Percentiles rank a stretch among this genome's conserved stretches.
Conservation (phyloP, 768 basidiomycete genomes). For the Lactarius evosmus region DNA sequence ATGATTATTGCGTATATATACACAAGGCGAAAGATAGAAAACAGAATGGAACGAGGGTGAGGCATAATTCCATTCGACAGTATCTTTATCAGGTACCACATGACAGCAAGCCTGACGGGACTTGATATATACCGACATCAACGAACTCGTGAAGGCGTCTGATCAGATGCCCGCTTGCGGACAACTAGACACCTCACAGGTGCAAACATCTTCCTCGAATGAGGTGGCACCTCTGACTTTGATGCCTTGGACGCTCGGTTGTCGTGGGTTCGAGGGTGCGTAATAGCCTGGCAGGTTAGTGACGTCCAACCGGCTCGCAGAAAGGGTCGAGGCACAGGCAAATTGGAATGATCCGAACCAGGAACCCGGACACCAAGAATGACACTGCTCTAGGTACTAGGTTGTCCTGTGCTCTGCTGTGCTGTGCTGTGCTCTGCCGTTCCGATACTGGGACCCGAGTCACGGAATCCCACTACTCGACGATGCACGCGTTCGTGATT, state of each 20-base stretch:
- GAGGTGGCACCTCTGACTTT: neutral
- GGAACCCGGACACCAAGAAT: too few relatives aligned
- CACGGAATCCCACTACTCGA: neutral
- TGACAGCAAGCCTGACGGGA: neutral
- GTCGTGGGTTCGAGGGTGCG: too few relatives aligned
- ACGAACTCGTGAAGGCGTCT: neutral
- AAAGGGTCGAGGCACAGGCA: neutral
- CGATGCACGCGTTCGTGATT: neutral
- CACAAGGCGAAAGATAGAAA: neutral
- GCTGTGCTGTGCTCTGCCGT: too few relatives aligned
- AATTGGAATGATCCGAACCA: neutral
- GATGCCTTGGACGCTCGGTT: too few relatives aligned
- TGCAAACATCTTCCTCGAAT: neutral
- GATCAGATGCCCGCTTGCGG: neutral
- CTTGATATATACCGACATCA: neutral
- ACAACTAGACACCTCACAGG: too few relatives aligned
- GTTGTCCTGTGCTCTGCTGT: too few relatives aligned
- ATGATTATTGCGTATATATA: neutral
- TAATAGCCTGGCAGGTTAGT: neutral
- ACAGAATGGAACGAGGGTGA: neutral
- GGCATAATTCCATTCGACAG: neutral
- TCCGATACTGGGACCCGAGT: neutral
- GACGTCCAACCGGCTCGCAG: neutral
- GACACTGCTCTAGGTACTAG: too few relatives aligned
- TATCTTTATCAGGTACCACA: neutral